Evolutionary conservation across 2,329 filamentous ascomycete species (phyloP).

Genomic region (Graphiopsis chlorocephala): DNA sequence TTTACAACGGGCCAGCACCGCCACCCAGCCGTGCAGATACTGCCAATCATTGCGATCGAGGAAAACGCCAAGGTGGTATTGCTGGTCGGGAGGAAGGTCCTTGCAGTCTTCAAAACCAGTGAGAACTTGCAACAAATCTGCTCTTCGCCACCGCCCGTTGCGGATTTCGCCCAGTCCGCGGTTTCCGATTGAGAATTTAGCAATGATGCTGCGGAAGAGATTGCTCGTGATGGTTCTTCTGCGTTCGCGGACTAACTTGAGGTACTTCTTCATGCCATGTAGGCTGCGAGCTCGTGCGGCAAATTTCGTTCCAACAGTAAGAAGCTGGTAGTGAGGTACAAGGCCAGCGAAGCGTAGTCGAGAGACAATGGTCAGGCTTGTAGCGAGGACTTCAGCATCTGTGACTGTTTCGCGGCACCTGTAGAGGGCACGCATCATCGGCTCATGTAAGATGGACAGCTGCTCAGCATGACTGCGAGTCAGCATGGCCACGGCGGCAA

Average conservation of each 20-base stretch:
- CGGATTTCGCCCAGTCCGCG: constrained; percentile 37
- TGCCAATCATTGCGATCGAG: constrained; percentile 33
- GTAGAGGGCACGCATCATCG: constrained; percentile 34
- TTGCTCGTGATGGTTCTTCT: constrained; percentile 24
- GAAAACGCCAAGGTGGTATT: constrained; percentile 34
- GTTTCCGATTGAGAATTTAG: constrained; percentile 38
- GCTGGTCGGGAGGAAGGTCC: constrained; percentile 27
- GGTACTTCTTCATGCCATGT: constrained; percentile 33
- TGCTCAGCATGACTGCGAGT: constrained; percentile 20
- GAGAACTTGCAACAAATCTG: constrained; percentile 36
- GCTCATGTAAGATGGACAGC: constrained; percentile 26
- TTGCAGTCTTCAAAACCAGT: constrained; percentile 32
- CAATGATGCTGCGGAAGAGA: constrained; percentile 35
- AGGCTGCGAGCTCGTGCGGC: constrained; percentile 33
- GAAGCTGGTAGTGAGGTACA: constrained; percentile 21
- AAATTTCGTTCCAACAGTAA: constrained; percentile 34
- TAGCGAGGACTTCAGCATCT: constrained; percentile 29
- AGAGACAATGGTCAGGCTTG: constrained; percentile 27
- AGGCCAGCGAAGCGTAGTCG: constrained; percentile 29
- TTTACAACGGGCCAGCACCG: constrained; percentile 33
- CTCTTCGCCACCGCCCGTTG: constrained; percentile 36
- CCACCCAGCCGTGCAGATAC: constrained; percentile 36
- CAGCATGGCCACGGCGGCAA: constrained; percentile 32
- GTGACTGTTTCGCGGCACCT: constrained; percentile 30
- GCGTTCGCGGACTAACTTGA: constrained; percentile 24